Conservation (phyloP, 768 basidiomycete species). For the Daedaleopsis nitida region DNA sequence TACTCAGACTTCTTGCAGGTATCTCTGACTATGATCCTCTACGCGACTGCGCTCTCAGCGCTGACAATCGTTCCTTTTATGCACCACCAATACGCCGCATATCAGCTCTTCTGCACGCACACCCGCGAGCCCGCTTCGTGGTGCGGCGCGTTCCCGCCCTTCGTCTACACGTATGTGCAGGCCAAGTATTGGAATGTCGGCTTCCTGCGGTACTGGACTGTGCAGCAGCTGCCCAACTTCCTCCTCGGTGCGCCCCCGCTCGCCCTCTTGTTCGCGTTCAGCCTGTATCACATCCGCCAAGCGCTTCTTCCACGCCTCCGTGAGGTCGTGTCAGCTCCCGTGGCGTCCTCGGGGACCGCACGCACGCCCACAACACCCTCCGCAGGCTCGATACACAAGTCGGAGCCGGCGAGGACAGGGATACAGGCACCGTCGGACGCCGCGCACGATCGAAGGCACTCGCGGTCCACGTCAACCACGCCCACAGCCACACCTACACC, state of each 20-base stretch:
- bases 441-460: not conserved
- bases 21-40: conserved; percentile 32
- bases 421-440: not conserved
- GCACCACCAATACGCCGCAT: conserved; percentile 69
- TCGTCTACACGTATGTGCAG: conserved; percentile 84
- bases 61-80: conserved; percentile 67
- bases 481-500: not conserved
- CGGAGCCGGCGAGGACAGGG: not conserved
- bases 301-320: conserved; percentile 18
- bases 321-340: not conserved
- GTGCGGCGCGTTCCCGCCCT: conserved; percentile 65
- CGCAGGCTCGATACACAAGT: not conserved
- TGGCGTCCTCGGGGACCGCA: not conserved
- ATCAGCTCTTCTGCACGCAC: conserved; percentile 60
- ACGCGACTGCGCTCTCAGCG: conserved; percentile 44
- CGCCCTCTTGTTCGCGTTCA: conserved; percentile 46
- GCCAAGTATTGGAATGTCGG: conserved; percentile 85
- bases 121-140: conserved; percentile 41
- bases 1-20: conserved; percentile 32
- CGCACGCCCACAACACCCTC: too few species aligned
- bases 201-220: conserved; percentile 84
- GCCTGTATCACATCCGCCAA: conserved; percentile 4
- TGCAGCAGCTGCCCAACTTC: conserved; percentile 86
- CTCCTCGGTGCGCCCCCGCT: conserved; percentile 76
- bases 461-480: not conserved